Percentiles rank a stretch among this genome's conserved stretches.
phyloP scores from a whole-genome alignment of 768 basidiomycete genomes.

The Chalciporus sphaerocephalus region DNA sequence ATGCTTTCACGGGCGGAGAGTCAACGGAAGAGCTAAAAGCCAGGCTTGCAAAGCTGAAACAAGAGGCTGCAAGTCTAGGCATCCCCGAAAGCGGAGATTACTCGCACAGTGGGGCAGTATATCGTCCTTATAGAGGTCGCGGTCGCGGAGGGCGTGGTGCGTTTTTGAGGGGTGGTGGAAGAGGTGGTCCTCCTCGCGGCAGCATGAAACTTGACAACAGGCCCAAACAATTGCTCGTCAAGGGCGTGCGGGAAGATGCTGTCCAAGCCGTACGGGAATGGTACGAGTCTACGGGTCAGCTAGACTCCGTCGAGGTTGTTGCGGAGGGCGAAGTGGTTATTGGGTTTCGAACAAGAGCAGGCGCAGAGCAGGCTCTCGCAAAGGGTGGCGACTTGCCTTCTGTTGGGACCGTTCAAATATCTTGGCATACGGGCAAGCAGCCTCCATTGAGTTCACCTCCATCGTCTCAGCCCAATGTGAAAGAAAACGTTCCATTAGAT shows the following conservation, averaged over 20 bases:
- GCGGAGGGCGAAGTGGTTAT: constrained; percentile 62
- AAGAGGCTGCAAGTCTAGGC: constrained; percentile 79
- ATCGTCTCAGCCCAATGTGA: constrained; percentile 19
- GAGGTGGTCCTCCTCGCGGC: constrained; percentile 61
- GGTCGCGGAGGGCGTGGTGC: constrained; percentile 54
- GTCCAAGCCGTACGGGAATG: constrained; percentile 68
- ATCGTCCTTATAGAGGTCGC: constrained; percentile 68
- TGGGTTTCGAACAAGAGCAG: constrained; percentile 64
- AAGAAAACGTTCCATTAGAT: constrained; percentile 24
- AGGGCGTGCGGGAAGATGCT: constrained; percentile 55
- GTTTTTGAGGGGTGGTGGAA: constrained; percentile 55
- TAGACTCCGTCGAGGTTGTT: constrained; percentile 57
- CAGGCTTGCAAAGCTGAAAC: constrained; percentile 71
- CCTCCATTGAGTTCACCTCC: constrained; percentile 17
- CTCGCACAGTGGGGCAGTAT: constrained; percentile 34
- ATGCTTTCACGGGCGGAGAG: constrained; percentile 39
- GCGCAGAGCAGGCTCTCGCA: constrained; percentile 77
- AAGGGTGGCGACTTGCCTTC: constrained; percentile 67
- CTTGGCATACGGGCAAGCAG: constrained; percentile 53
- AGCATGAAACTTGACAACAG: constrained; percentile 92
- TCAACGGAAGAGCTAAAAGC: constrained; percentile 69
- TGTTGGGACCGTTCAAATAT: constrained; percentile 59
- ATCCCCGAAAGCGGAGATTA: constrained; percentile 48
- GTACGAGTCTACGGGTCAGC: constrained; percentile 76
- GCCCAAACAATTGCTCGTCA: constrained; percentile 73